Conservation (phyloP, 768 basidiomycete species). For the Collybia mongolica region DNA sequence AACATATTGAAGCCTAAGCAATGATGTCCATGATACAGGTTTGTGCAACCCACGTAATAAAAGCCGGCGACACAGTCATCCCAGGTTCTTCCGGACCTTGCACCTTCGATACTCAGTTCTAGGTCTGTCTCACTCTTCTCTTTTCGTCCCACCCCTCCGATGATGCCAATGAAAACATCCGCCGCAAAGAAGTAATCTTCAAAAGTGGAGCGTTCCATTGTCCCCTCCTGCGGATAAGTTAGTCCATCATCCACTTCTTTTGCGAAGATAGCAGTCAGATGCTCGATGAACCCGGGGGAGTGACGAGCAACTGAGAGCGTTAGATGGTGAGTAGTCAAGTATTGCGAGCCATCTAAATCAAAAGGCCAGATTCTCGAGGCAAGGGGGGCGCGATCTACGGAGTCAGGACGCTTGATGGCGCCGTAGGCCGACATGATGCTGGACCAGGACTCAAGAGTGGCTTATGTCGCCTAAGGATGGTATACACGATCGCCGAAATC, state of each 20-base stretch:
- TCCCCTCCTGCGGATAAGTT: conserved; percentile 85
- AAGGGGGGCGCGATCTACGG: conserved; percentile 24
- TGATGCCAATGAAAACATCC: conserved; percentile 72
- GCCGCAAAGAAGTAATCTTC: conserved; percentile 75
- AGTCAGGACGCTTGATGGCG: conserved; percentile 37
- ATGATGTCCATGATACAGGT: too few relatives aligned
- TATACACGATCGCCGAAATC: too few relatives aligned
- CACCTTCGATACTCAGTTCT: conserved; percentile 37
- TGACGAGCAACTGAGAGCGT: conserved; percentile 36
- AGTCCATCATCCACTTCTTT: conserved; percentile 70
- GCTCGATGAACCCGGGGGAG: conserved; percentile 53
- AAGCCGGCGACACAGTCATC: conserved; percentile 70
- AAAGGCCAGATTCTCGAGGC: conserved; percentile 47
- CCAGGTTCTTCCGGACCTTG: conserved; percentile 56
- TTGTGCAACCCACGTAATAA: conserved; percentile 60
- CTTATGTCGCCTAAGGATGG: too few relatives aligned
- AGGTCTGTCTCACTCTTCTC: conserved; percentile 21
- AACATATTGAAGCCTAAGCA: background rate
- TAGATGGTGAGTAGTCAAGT: conserved; percentile 54
- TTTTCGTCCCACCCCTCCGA: conserved; percentile 18
- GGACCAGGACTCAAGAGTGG: too few relatives aligned
- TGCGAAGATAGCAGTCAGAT: conserved; percentile 63
- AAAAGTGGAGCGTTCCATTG: conserved; percentile 54
- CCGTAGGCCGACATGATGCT: conserved; percentile 73
- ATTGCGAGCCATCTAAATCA: conserved; percentile 16